phyloP scores from a whole-genome alignment of 2,329 filamentous ascomycete genomes.

The Colletotrichum sp. region DNA sequence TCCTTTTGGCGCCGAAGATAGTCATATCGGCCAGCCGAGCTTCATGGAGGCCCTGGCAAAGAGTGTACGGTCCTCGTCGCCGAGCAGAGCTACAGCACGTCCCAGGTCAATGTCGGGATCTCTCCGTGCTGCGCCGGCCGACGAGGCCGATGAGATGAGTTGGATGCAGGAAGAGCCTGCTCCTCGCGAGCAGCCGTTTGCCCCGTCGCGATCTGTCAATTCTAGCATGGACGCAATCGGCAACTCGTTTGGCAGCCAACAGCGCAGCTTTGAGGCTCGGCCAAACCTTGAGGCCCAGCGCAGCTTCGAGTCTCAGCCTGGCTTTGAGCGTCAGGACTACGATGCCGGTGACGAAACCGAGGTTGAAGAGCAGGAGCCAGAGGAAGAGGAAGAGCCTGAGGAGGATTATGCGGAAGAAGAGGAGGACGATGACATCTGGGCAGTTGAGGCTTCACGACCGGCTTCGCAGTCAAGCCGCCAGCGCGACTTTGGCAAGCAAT shows the following conservation, averaged over 20 bases:
- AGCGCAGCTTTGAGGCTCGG: not conserved
- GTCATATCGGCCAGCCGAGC: conserved; percentile 32
- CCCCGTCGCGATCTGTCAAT: not conserved
- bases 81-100: not conserved
- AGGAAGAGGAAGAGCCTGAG: conserved; percentile 16
- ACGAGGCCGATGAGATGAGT: conserved; percentile 45
- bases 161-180: conserved; percentile 39
- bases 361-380: conserved; percentile 4
- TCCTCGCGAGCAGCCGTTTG: conserved; percentile 17
- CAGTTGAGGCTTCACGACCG: conserved; percentile 57
- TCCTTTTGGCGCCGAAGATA: conserved; percentile 30
- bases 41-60: conserved; percentile 37
- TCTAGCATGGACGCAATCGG: conserved; percentile 11
- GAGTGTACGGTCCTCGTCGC: conserved; percentile 23
- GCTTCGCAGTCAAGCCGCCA: conserved; percentile 24
- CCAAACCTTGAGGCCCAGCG: not conserved
- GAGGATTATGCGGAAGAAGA: conserved; percentile 37
- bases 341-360: conserved; percentile 12
- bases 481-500: conserved; percentile 33
- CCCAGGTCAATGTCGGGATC: conserved; percentile 7
- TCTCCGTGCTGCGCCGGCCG: conserved; percentile 2
- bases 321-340: not conserved
- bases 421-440: conserved; percentile 59
- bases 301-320: not conserved
- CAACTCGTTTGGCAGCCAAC: not conserved